Base-by-base conservation (phyloP, 2,329 filamentous ascomycete genomes). In the Fusarium armeniacum region DNA sequence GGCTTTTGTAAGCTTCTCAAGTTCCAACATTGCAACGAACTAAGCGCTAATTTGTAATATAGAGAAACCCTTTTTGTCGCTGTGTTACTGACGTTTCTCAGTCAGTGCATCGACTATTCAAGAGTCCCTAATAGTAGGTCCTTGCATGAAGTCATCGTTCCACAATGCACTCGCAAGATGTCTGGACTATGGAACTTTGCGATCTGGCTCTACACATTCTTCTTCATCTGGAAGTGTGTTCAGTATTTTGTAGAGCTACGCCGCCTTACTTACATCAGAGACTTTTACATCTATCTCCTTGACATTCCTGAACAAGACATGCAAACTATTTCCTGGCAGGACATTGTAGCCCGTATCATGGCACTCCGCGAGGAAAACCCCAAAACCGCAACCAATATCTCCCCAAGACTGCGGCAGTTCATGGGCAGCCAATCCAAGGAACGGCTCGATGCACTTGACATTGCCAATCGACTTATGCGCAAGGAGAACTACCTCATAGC, bases 401-500 rank as follows among this genome's bases (percentile, higher is more conserved):
- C 85, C 1, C 81, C 81, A 5, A 81, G 80, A 8, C 81, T 87
- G 61, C 83, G 86, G 5, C 82, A 80, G n/a, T 89, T 83, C 71
- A 85, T 95, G 67, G 92, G 92, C 46, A 94, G 90, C 62, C 93
- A 97, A 76, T 97, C 93, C 24, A 97, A 98, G 78, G 93, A 98
- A 80, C 88, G 95, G 67, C 90, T 99, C 73, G 96, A 98, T 79
- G 96, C 96, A 13, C 93, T 98, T 75, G 96, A 98, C 76, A 98
- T 99, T 78, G 96, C 96, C 9, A 99, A 98, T 76, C 89, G 96
- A 33, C 82, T 99, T 46, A 98, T 99, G 96, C 91, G 96, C 62
- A 92, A 93, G 76, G 95, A 98, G 68, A 99, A 99, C 76, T 99
- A 98, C 75, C 87, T 98, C 67, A 98, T 99, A 74, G 96, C 96